Percentiles rank a stretch among this genome's conserved stretches.
Conservation (phyloP, 1,139 yeast species). For the Hemisphaericaspora xylanilytica region DNA sequence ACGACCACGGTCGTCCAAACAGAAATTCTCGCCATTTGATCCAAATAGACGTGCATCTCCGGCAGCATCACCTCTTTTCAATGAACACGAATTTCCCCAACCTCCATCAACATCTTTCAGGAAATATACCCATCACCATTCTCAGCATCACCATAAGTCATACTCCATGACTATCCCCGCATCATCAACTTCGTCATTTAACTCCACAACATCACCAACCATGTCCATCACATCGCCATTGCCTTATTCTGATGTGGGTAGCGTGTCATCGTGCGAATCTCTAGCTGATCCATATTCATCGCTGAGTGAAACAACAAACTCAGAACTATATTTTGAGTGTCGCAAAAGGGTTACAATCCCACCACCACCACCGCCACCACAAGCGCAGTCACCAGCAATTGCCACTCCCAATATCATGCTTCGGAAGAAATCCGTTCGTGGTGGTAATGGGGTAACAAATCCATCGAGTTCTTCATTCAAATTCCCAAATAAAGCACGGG, state of each 20-base stretch:
- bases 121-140: conserved; percentile 8
- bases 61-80: conserved; percentile 7
- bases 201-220: conserved; percentile 19
- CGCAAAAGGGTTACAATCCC: neutral
- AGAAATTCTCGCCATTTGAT: conserved; percentile 17
- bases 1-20: conserved; percentile 30
- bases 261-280: conserved; percentile 29
- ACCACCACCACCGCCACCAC: too few species aligned
- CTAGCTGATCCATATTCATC: conserved; percentile 21
- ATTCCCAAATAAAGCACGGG: conserved; percentile 8
- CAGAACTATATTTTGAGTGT: conserved; percentile 15
- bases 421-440: conserved; percentile 10
- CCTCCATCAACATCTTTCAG: conserved; percentile 36
- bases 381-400: neutral
- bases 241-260: conserved; percentile 12
- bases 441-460: conserved; percentile 3
- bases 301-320: conserved; percentile 9
- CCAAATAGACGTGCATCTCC: conserved; percentile 10
- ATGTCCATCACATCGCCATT: conserved; percentile 17
- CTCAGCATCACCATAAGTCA: conserved; percentile 19
- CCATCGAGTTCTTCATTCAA: conserved; percentile 5
- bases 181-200: conserved; percentile 19
- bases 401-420: neutral
- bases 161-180: conserved; percentile 19
- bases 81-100: conserved; percentile 21